phyloP scores from a whole-genome alignment of 257 asterid genomes.

The Jasminum sambac region DNA sequence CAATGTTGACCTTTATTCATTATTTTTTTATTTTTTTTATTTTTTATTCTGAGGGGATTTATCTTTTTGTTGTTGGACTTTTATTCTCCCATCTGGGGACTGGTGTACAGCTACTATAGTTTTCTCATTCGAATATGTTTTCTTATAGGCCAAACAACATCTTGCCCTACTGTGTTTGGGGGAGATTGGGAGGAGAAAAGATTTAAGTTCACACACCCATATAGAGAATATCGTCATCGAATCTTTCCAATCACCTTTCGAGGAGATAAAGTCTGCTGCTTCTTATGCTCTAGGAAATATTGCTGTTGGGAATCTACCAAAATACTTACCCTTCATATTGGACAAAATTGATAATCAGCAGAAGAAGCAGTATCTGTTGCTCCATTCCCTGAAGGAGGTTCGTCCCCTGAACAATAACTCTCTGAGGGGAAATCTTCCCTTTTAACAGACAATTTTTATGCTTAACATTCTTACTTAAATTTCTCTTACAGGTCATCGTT shows the following conservation, averaged over 20 bases:
- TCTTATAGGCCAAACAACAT: slow-evolving; percentile 82
- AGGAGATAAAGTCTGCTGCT: slow-evolving; percentile 99
- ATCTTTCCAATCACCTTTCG: slow-evolving; percentile 95
- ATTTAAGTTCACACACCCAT: slow-evolving; percentile 80
- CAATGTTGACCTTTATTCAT: background rate
- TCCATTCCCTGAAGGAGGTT: slow-evolving; percentile 98
- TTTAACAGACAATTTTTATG: slow-evolving; percentile 1
- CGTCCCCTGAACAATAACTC: slow-evolving; percentile 17
- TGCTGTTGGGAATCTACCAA: slow-evolving; percentile 94
- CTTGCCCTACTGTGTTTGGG: slow-evolving; percentile 95
- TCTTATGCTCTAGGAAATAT: slow-evolving; percentile 98
- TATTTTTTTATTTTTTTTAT: too few relatives aligned
- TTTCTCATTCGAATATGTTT: slow-evolving; percentile 14
- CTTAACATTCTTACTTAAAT: slow-evolving; percentile 14
- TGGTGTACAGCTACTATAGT: slow-evolving; percentile 21
- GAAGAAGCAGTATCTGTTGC: slow-evolving; percentile 93
- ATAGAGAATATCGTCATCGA: slow-evolving; percentile 89
- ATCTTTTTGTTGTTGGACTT: background rate
- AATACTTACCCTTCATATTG: slow-evolving; percentile 89
- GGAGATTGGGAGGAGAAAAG: slow-evolving; percentile 98
- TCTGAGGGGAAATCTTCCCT: slow-evolving; percentile 8
- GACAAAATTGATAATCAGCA: slow-evolving; percentile 98
- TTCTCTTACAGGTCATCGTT: slow-evolving; percentile 75
- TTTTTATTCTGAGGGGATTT: background rate
- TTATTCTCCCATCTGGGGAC: background rate